Conservation (phyloP, 768 basidiomycete genomes). For the Nidularia pulvinata region DNA sequence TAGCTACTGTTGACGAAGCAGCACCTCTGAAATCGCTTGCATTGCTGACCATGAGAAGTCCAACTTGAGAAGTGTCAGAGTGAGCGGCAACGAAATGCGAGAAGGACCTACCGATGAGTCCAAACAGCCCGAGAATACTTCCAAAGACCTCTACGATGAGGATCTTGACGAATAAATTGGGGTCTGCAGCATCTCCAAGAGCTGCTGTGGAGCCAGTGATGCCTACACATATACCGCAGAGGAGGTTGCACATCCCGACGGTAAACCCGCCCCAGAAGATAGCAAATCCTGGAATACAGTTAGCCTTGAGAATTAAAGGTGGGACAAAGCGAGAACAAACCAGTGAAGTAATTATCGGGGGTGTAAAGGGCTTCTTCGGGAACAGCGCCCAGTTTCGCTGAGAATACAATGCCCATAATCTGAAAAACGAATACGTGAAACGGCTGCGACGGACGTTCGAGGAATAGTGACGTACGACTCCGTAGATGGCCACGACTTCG, state of each 20-base stretch:
- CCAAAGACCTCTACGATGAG: constrained; percentile 96
- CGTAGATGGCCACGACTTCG: constrained; percentile 99
- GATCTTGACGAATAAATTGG: constrained; percentile 93
- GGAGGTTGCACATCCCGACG: constrained; percentile 91
- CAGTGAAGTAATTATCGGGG: constrained; percentile 90
- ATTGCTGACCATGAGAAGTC: constrained; percentile 73
- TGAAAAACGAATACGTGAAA: constrained; percentile 17
- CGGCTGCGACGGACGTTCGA: not conserved
- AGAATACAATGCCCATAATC: constrained; percentile 98
- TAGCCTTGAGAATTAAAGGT: not conserved
- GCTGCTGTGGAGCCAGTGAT: constrained; percentile 96
- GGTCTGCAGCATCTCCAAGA: constrained; percentile 93
- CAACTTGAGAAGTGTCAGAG: constrained; percentile 46
- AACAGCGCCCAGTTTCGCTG: constrained; percentile 69
- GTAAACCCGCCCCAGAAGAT: constrained; percentile 98
- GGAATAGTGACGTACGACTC: constrained; percentile 60
- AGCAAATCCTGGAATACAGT: constrained; percentile 64
- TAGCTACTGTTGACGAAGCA: constrained; percentile 21
- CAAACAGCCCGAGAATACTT: constrained; percentile 90
- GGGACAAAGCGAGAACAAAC: constrained; percentile 26
- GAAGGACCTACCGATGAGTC: constrained; percentile 69
- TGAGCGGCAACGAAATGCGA: not conserved
- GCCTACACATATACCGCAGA: constrained; percentile 94
- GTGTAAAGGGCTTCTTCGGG: constrained; percentile 77
- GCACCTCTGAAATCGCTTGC: constrained; percentile 59